A percentile compares a stretch with the other conserved stretches of the same genome.
Conservation (phyloP, 2,329 filamentous ascomycete species). For the Sporothrix euskadiensis region DNA sequence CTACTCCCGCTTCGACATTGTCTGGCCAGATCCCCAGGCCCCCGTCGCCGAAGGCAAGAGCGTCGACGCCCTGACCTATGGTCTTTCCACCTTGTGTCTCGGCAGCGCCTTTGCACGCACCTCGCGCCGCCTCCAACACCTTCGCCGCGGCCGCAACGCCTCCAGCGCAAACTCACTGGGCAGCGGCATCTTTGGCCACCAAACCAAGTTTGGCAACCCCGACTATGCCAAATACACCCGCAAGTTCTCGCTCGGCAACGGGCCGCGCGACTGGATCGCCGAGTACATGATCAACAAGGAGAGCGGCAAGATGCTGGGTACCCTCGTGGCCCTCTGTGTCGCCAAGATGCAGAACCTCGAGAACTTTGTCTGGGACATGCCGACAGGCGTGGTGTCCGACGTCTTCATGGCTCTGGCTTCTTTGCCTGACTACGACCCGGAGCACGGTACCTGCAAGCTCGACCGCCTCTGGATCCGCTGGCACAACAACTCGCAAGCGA, state of each 20-base stretch:
- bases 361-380: constrained; percentile 86
- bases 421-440: constrained; percentile 61
- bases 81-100: constrained; percentile 76
- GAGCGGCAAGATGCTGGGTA: constrained; percentile 85
- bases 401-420: constrained; percentile 78
- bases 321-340: constrained; percentile 75
- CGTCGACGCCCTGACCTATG: constrained; percentile 81
- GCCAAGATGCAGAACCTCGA: constrained; percentile 80
- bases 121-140: constrained; percentile 40
- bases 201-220: constrained; percentile 49
- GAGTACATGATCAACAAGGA: constrained; percentile 83
- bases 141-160: neutral
- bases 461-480: constrained; percentile 78
- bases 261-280: constrained; percentile 73
- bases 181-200: neutral
- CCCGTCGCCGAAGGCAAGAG: constrained; percentile 66
- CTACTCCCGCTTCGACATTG: constrained; percentile 83
- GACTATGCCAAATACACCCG: constrained; percentile 76
- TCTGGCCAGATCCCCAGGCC: constrained; percentile 74
- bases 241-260: constrained; percentile 84
- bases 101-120: constrained; percentile 52
- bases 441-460: constrained; percentile 63
- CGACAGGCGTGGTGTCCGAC: constrained; percentile 76
- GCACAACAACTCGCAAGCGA: constrained; percentile 68
- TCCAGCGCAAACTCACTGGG: constrained; percentile 29